Base-by-base conservation (phyloP, 129 eudicot genomes). In the Apium graveolens region DNA sequence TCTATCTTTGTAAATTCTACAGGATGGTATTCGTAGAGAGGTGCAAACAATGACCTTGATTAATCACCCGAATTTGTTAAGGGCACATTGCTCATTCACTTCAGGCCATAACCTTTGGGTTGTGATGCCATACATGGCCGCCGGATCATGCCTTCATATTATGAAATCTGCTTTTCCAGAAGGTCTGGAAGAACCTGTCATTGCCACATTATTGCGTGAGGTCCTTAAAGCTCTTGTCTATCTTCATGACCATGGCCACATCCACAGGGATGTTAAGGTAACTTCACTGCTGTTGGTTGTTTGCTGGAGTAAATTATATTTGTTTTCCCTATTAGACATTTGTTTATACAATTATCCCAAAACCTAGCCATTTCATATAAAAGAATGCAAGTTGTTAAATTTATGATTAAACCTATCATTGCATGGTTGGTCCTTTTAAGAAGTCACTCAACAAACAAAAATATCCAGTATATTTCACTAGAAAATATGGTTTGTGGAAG, bases 1-100 rank as follows among this genome's bases (percentile, higher is more conserved):
- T 60, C 11, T 60, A 10, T 11, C 14, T 20, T 70, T 65, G 75
- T 62, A 8, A 78, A 63, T 44, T 78, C 27, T 63, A 73, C 86
- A 94, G 98, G 98, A 94, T 88, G 96, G 96, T n/a, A 91, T 94
- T 41, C 97, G 98, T 21, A 91, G 98, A 74, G 98, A 94, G 88
- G 98, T 94, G 55, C 98, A 91, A 42, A 94, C 93, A 21, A 89
- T 94, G 98, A 89, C 75, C 81, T 86, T 94, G 88, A 94, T 91
- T 72, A 86, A 89, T 79, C 97, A 94, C 80, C 97, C 96, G 82
- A 94, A 94, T 94, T 77, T 94, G 63, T 74, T 94, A 53, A 90
- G 87, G 68, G 92, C 98, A 13, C 92, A 89, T 77, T 91, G 98
- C 84, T 94, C 98, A 32, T 94, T 94, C 78, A 87, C 98, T 76